phyloP scores from a whole-genome alignment of 2,329 filamentous ascomycete genomes.

The Penicillium janthinellum region DNA sequence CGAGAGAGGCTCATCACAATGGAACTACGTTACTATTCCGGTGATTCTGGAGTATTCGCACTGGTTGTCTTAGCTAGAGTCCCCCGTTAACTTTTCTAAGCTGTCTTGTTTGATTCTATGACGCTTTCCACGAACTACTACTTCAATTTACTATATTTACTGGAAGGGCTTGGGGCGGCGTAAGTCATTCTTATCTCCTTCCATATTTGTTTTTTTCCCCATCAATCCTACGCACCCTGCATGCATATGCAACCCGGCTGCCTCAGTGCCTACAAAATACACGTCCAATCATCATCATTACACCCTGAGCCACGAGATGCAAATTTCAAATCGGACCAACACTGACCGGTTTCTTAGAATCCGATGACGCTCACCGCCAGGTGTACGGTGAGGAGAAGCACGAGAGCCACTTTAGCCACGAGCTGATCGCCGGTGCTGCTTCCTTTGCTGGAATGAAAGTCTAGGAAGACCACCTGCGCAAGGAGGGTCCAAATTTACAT shows the following conservation, averaged over 20 bases:
- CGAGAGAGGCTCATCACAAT: conserved; percentile 1
- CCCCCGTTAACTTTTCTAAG: not conserved
- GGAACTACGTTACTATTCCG: conserved; percentile 3
- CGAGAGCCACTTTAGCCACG: conserved; percentile 68
- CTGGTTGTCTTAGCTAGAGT: conserved; percentile 16
- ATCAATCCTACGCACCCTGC: not conserved
- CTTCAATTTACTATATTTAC: too few species aligned
- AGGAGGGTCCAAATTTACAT: conserved; percentile 57
- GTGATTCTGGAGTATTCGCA: conserved; percentile 18
- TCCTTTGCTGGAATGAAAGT: conserved; percentile 79
- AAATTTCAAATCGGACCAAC: not conserved
- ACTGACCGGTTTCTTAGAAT: conserved; percentile 39
- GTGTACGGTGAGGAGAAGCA: conserved; percentile 57
- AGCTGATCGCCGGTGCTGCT: conserved; percentile 73
- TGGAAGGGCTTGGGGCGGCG: conserved; percentile 39
- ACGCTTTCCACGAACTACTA: too few species aligned
- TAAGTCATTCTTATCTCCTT: conserved; percentile 22
- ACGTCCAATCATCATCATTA: not conserved
- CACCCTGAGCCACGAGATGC: not conserved
- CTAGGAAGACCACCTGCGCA: conserved; percentile 74
- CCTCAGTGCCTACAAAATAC: not conserved
- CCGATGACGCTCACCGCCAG: conserved; percentile 56
- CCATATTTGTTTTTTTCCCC: not conserved
- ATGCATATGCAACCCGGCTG: not conserved
- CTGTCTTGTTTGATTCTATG: not conserved